phyloP scores from a whole-genome alignment of 495 filamentous ascomycete genomes.

The Copromyces sp. region DNA sequence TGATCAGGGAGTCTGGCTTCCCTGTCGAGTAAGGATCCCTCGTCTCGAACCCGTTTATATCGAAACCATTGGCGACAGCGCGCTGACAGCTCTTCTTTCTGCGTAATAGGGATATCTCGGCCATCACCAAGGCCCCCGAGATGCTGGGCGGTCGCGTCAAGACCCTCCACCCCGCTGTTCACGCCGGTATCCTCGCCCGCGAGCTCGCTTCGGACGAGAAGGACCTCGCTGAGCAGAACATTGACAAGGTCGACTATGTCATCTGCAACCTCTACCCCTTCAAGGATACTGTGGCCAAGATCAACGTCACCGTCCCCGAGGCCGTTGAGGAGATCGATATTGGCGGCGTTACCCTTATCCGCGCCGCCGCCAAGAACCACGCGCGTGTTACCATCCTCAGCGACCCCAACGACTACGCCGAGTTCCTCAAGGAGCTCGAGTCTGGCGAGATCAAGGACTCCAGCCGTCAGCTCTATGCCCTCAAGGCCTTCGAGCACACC shows the following conservation, averaged over 20 bases:
- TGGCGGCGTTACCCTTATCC: slow-evolving; percentile 89
- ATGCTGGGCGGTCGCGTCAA: slow-evolving; percentile 95
- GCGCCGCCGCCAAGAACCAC: slow-evolving; percentile 97
- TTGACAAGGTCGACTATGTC: slow-evolving; percentile 94
- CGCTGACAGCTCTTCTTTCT: slow-evolving; percentile 4
- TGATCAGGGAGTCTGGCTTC: slow-evolving; percentile 93
- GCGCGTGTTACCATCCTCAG: slow-evolving; percentile 87
- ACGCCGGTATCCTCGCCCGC: slow-evolving; percentile 86
- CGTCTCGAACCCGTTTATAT: not conserved
- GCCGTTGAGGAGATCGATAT: slow-evolving; percentile 99
- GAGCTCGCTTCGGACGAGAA: slow-evolving; percentile 89
- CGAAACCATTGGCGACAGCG: not conserved
- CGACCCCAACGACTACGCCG: slow-evolving; percentile 84
- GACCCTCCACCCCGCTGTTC: slow-evolving; percentile 91
- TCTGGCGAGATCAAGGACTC: slow-evolving; percentile 74
- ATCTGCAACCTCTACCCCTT: slow-evolving; percentile 98
- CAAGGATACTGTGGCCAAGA: slow-evolving; percentile 92
- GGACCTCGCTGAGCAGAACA: slow-evolving; percentile 93
- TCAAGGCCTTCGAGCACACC: slow-evolving; percentile 98
- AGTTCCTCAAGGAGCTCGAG: slow-evolving; percentile 83
- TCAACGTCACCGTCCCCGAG: slow-evolving; percentile 91
- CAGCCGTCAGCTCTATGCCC: slow-evolving; percentile 75
- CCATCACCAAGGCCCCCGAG: slow-evolving; percentile 96
- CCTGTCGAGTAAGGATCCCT: slow-evolving; percentile 64
- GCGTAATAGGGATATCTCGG: slow-evolving; percentile 71